Conservation (phyloP, 805 yeast species). For the Ogataea polymorpha region DNA sequence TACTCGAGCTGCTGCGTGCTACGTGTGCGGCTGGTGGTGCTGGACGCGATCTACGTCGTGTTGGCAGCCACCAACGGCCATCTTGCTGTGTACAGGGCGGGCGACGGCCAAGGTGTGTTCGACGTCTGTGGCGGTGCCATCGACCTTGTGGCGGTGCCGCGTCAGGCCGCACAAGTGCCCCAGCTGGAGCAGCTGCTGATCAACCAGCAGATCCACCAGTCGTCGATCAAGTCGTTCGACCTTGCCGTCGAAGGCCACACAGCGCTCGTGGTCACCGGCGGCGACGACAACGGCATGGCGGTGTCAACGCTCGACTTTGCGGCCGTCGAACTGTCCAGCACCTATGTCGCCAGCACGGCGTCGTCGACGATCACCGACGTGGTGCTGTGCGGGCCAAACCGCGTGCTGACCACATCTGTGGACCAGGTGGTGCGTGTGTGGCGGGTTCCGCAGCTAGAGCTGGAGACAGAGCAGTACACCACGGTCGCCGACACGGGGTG, state of each 20-base stretch:
- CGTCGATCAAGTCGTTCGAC: conserved; percentile 71
- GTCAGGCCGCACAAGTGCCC: background rate
- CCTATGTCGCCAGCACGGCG: conserved; percentile 59
- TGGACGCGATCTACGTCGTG: conserved; percentile 37
- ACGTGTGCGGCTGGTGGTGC: conserved; percentile 45
- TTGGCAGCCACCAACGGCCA: conserved; percentile 84
- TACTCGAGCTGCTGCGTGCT: conserved; percentile 79
- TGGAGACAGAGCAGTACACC: conserved; percentile 53
- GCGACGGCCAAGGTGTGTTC: conserved; percentile 22
- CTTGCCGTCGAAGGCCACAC: conserved; percentile 6
- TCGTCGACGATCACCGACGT: conserved; percentile 83
- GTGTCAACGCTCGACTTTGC: conserved; percentile 33
- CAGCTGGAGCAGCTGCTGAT: conserved; percentile 26
- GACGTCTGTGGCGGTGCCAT: background rate
- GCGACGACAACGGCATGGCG: conserved; percentile 83
- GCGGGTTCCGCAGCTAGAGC: conserved; percentile 37
- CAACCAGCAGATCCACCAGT: conserved; percentile 69
- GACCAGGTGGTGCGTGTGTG: conserved; percentile 78
- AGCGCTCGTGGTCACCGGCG: conserved; percentile 64
- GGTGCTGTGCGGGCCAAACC: conserved; percentile 29
- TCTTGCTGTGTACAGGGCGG: conserved; percentile 57
- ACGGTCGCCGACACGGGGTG: conserved; percentile 92
- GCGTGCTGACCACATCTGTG: conserved; percentile 66
- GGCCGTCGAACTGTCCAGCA: conserved; percentile 3
- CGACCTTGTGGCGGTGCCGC: background rate